Conservation (phyloP, 768 basidiomycete species). For the Pleurotus tuber-regium region DNA sequence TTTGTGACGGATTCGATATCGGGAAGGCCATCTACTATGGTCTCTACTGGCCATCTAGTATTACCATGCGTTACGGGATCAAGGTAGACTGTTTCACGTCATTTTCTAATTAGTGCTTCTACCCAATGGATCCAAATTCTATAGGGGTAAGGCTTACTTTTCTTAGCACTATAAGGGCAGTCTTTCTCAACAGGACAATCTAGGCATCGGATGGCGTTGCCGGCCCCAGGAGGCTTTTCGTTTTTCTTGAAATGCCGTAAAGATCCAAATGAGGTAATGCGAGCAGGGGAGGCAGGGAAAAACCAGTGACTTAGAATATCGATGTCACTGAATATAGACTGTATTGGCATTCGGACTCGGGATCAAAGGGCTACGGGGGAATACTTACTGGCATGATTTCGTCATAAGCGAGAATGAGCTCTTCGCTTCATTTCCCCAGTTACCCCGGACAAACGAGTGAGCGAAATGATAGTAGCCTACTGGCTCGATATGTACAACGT, state of each 20-base stretch:
- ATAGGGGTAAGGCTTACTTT: slow-evolving; percentile 57
- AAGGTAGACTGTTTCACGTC: slow-evolving; percentile 83
- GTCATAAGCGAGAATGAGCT: slow-evolving; percentile 86
- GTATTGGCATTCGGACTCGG: neutral
- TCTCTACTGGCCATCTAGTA: slow-evolving; percentile 61
- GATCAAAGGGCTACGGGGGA: slow-evolving; percentile 4
- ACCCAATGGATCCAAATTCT: too few relatives aligned
- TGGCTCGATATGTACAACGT: slow-evolving; percentile 82
- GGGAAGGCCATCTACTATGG: slow-evolving; percentile 76
- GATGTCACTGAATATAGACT: slow-evolving; percentile 60
- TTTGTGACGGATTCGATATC: slow-evolving; percentile 84
- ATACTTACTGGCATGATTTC: slow-evolving; percentile 83
- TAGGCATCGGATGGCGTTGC: slow-evolving; percentile 66
- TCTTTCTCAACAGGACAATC: slow-evolving; percentile 71
- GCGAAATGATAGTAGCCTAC: slow-evolving; percentile 88
- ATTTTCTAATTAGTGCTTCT: too few relatives aligned
- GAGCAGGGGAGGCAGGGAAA: slow-evolving; percentile 57
- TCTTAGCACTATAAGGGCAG: slow-evolving; percentile 87
- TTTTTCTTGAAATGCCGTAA: slow-evolving; percentile 77
- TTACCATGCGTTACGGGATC: slow-evolving; percentile 61
- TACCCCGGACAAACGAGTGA: slow-evolving; percentile 84
- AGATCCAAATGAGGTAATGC: slow-evolving; percentile 85
- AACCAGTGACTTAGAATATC: slow-evolving; percentile 82
- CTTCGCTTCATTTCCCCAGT: slow-evolving; percentile 67
- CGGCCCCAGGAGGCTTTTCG: slow-evolving; percentile 67